Conservation (phyloP, 306 rosid genomes). For the Ormosia semicastrata region DNA sequence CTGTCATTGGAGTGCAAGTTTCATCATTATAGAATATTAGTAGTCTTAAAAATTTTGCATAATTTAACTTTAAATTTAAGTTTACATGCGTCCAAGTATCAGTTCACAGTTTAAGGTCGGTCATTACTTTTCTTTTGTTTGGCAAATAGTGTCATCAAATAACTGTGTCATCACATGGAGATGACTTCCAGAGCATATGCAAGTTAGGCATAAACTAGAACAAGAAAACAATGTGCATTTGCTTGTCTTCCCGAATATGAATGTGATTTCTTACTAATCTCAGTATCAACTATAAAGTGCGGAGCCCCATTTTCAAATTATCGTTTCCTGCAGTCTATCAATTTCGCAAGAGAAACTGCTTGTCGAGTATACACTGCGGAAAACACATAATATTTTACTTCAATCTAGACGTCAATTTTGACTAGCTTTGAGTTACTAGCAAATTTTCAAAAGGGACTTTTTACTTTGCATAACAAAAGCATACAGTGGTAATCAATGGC, state of each 20-base stretch:
- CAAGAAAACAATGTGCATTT: not conserved
- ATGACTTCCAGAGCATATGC: not conserved
- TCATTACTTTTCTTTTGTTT: not conserved
- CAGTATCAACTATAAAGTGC: no score
- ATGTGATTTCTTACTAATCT: not conserved
- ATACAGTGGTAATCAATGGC: not conserved
- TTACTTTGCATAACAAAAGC: not conserved
- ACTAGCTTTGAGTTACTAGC: not conserved
- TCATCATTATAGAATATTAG: no score
- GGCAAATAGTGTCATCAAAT: not conserved
- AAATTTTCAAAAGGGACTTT: not conserved
- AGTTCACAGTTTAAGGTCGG: no score
- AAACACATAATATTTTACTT: not conserved
- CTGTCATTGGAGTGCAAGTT: no score
- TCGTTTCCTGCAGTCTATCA: not conserved
- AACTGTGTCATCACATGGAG: not conserved
- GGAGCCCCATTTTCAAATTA: not conserved
- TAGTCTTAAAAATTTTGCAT: no score
- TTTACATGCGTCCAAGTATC: no score
- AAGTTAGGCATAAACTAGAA: not conserved
- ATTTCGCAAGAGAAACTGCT: not conserved
- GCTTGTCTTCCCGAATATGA: not conserved
- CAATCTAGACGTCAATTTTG: not conserved
- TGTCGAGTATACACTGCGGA: not conserved
- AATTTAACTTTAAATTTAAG: no score